Evolutionary conservation across 1,139 yeast species (phyloP), one percentile per base, ranked within the genome.

Genomic region (Hanseniaspora uvarum): DNA sequence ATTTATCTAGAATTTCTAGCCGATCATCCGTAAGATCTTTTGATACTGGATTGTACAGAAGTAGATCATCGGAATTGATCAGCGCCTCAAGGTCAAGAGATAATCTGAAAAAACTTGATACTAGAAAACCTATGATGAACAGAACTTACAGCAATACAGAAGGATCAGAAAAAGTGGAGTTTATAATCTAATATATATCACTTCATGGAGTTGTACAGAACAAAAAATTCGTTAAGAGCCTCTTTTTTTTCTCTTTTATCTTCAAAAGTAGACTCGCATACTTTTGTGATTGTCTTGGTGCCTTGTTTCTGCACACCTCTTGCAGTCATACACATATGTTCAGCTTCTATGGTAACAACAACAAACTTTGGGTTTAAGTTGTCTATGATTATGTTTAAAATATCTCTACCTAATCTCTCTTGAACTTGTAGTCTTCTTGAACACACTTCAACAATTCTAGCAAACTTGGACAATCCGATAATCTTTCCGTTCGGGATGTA

Each of bases 301-400:
- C 97, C 96, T 0, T 95, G 81, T 70, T 92, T 94, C 68, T 92
- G 96, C 24, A 92, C 88, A 51, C 99, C 99, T 65, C 99, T 79
- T 68, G 95, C 87, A 33, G 89, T 97, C 99, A 92, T 92, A 69
- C 99, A 92, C 98, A 94, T 92, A 67, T 92, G 99, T 10, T 94
- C 80, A 28, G 97, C 97, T 69, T 92, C 98, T 65, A 92, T 88
- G 24, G 92, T 96, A 40, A 92, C 98, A 0, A 97, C 98, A 14
- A 92, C 98, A 55, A 98, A 98, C 62, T 92, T 77, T 18, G 99
- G 98, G 65, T 84, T 83, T 62, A 92, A 74, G 58, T 89, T 86
- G 64, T 88, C 96, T 68, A 84, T 81, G 52, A 92, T 70, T 0
- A 98, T 96, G 86, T 88, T 86, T 41, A 98, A 97, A 55, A 92